phyloP scores from a whole-genome alignment of 371 early-diverging fungal genomes.

The Mortierella sp. region DNA sequence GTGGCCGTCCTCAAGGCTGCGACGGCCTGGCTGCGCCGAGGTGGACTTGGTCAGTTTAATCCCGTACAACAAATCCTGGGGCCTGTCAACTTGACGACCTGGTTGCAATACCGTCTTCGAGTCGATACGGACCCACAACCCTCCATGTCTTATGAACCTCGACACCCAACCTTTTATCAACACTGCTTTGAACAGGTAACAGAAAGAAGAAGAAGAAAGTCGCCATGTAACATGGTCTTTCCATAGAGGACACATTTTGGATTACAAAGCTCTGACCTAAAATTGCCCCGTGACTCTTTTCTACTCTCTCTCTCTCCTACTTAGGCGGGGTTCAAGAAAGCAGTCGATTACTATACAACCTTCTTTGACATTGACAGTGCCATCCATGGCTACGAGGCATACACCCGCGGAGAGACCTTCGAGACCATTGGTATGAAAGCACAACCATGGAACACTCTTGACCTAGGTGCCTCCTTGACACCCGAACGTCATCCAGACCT shows the following conservation, averaged over 20 bases:
- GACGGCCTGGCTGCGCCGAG: constrained; percentile 33
- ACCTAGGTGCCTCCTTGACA: constrained; percentile 36
- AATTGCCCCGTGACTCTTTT: background rate
- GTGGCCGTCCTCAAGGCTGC: constrained; percentile 32
- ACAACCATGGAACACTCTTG: constrained; percentile 47
- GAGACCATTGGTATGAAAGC: constrained; percentile 10
- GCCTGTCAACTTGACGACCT: constrained; percentile 50
- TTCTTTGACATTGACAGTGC: constrained; percentile 34
- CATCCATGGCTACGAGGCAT: constrained; percentile 6
- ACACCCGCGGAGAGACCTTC: constrained; percentile 3
- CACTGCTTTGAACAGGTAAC: constrained; percentile 39
- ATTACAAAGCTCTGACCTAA: too few species aligned
- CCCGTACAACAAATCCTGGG: constrained; percentile 51
- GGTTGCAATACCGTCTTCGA: constrained; percentile 50
- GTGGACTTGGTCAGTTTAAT: constrained; percentile 31
- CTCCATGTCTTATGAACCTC: constrained; percentile 50
- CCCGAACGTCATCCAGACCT: constrained; percentile 33
- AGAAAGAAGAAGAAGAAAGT: background rate
- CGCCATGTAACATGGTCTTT: background rate
- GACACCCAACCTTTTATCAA: constrained; percentile 44
- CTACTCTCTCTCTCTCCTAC: background rate
- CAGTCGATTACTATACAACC: constrained; percentile 36
- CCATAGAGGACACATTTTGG: background rate
- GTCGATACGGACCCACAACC: constrained; percentile 25
- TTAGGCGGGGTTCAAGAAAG: constrained; percentile 44